Conservation (phyloP, 2,329 filamentous ascomycete species). For the Nemania sp. region DNA sequence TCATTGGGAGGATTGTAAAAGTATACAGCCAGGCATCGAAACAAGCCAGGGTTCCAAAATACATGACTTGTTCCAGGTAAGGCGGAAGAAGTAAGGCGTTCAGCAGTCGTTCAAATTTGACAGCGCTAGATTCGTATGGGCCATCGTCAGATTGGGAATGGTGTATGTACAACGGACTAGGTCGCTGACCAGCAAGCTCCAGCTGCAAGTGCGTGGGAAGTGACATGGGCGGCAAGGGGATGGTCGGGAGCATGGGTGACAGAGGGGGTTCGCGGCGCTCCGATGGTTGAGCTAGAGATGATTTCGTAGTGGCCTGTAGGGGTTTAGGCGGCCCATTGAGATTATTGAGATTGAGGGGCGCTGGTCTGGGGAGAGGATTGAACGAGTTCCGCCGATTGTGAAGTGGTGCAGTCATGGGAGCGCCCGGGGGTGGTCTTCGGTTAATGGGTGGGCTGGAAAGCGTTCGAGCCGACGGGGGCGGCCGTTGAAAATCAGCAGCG, state of each 20-base stretch:
- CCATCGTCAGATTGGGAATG: conserved; percentile 67
- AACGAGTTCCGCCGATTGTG: conserved; percentile 64
- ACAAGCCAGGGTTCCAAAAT: conserved; percentile 90
- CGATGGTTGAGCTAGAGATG: conserved; percentile 38
- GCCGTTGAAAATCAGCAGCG: conserved; percentile 51
- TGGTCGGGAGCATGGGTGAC: conserved; percentile 65
- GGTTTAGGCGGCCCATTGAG: conserved; percentile 50
- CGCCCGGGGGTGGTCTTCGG: conserved; percentile 52
- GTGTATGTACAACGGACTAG: conserved; percentile 75
- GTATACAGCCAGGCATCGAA: conserved; percentile 97
- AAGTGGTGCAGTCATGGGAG: conserved; percentile 49
- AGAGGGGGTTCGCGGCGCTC: conserved; percentile 52
- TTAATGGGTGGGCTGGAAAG: conserved; percentile 66
- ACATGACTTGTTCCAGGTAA: conserved; percentile 84
- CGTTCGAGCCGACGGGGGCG: conserved; percentile 56
- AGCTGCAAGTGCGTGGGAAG: conserved; percentile 74
- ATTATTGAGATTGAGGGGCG: conserved; percentile 62
- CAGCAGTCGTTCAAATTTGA: conserved; percentile 90
- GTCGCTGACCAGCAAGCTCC: conserved; percentile 71
- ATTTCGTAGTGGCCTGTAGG: conserved; percentile 23
- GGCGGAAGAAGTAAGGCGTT: conserved; percentile 88
- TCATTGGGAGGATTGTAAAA: conserved; percentile 92
- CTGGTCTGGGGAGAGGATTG: conserved; percentile 58
- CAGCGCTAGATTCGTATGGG: conserved; percentile 90
- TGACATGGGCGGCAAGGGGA: conserved; percentile 75